A percentile compares a stretch with the other conserved stretches of the same genome.
Evolutionary conservation across 495 filamentous ascomycete species (phyloP).

Genomic region (Trichoderma parareesei): DNA sequence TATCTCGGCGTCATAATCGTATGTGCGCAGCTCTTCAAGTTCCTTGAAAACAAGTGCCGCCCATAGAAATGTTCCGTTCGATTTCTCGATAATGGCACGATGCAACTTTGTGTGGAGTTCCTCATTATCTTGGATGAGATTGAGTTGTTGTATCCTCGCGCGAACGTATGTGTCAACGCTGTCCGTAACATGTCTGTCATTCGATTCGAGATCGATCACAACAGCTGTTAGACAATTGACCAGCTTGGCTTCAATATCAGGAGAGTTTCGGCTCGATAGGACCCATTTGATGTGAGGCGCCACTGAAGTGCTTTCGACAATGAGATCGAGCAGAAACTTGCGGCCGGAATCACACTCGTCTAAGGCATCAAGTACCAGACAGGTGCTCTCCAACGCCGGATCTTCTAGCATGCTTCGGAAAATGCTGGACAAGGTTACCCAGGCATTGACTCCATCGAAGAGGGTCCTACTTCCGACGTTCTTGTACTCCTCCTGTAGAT

Average conservation of each 20-base stretch:
- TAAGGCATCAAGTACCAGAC: conserved; percentile 31
- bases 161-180: neutral
- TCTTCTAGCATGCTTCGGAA: conserved; percentile 26
- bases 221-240: neutral
- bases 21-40: conserved; percentile 13
- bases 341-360: conserved; percentile 31
- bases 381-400: conserved; percentile 12
- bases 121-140: conserved; percentile 12
- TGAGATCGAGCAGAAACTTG: conserved; percentile 22
- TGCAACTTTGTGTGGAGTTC: neutral
- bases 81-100: conserved; percentile 13
- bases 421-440: conserved; percentile 23
- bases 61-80: conserved; percentile 24
- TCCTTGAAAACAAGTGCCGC: conserved; percentile 23
- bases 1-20: neutral
- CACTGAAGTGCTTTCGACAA: conserved; percentile 6
- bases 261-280: neutral
- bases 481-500: conserved; percentile 26
- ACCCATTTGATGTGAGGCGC: neutral
- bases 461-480: conserved; percentile 16
- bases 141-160: neutral
- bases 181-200: neutral
- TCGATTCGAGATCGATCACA: neutral
- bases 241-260: neutral
- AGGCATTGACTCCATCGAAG: conserved; percentile 28